These are phyloP conservation scores for Scedosporium boydii DNA, from an alignment of 2,329 filamentous ascomycete species.

Conservation along the genomic window DNA sequence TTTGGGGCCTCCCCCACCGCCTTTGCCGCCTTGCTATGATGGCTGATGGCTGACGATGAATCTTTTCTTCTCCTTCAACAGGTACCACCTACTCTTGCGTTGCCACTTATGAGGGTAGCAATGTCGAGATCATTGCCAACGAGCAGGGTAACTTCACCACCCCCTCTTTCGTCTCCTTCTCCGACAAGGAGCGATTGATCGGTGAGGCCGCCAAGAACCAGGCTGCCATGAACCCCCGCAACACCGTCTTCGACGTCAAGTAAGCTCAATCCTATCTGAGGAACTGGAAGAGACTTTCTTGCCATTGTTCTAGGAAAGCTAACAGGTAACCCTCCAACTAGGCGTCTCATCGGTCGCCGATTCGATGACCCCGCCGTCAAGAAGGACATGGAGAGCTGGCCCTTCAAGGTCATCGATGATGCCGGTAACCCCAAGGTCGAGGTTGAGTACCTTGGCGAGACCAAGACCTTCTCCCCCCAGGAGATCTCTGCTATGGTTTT, in stretches of 20 bases:
- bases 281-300: background rate
- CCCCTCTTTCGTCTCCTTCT: slow-evolving; percentile 98
- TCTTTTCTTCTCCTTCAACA: slow-evolving; percentile 25
- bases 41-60: slow-evolving; percentile 3
- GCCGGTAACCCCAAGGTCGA: slow-evolving; percentile 82
- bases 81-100: slow-evolving; percentile 99
- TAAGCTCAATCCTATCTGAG: slow-evolving; percentile 34
- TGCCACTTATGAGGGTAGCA: slow-evolving; percentile 97
- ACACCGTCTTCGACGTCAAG: slow-evolving; percentile 99
- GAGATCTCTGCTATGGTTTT: slow-evolving; percentile 99
- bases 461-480: slow-evolving; percentile 93
- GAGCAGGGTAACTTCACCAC: slow-evolving; percentile 99
- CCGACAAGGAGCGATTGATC: slow-evolving; percentile 95
- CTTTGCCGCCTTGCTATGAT: background rate
- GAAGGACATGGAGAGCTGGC: slow-evolving; percentile 98
- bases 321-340: slow-evolving; percentile 23
- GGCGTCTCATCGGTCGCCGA: slow-evolving; percentile 94
- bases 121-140: slow-evolving; percentile 99
- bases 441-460: slow-evolving; percentile 92
- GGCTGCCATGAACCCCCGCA: slow-evolving; percentile 97
- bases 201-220: slow-evolving; percentile 99
- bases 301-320: background rate
- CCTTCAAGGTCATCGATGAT: slow-evolving; percentile 94
- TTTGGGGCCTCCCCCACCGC: slow-evolving; percentile 2
- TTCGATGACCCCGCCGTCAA: slow-evolving; percentile 95